Evolutionary conservation across 2,329 filamentous ascomycete species (phyloP), one percentile per base, ranked within the genome.

Genomic region (Beauveria asiatica): DNA sequence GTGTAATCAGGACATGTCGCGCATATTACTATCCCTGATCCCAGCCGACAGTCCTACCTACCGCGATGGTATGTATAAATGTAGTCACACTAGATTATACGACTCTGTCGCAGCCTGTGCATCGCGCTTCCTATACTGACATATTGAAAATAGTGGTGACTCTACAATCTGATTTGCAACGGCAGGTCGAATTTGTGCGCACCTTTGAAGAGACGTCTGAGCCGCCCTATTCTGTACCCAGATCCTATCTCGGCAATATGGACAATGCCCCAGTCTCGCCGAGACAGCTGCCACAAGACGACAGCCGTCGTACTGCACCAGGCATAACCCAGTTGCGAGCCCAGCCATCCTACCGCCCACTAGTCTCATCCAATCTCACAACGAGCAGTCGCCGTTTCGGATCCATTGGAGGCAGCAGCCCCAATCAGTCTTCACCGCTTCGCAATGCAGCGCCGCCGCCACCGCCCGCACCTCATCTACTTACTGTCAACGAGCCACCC

Each of bases 201-300:
- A 72, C 78, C 17, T 72, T 83, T 41, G 84, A 87, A 49, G 84
- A 88, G 65, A 81, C 85, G 41, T 85, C 87, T 61, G 92, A 95
- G 61, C 79, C 79, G 62, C 82, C 85, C 17, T 86, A 87, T 62
- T 89, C 92, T 61, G 78, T 78, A 63, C 77, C 83, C 52, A 81
- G 86, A 67, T 82, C 83, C 52, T 89, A 86, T 72, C 86, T 90
- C 65, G 76, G 82, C 48, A 82, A 80, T 65, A 75, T 89, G 25
- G 89, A 92, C 64, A 86, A 89, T 62, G 83, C 87, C 1, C 92
- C 92, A 11, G 82, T 96, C 44, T 97, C 93, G 45, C 93, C 93
- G 21, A 86, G 92, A 64, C 92, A 96, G 74, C 76, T 92, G 65
- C 85, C 92, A 10, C 89, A 92, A 68, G 92, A 96, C 68, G 93